A percentile compares a stretch with the other conserved stretches of the same genome.
Conservation (phyloP, 2,329 filamentous ascomycete genomes). For the Aspergillus jensenii region DNA sequence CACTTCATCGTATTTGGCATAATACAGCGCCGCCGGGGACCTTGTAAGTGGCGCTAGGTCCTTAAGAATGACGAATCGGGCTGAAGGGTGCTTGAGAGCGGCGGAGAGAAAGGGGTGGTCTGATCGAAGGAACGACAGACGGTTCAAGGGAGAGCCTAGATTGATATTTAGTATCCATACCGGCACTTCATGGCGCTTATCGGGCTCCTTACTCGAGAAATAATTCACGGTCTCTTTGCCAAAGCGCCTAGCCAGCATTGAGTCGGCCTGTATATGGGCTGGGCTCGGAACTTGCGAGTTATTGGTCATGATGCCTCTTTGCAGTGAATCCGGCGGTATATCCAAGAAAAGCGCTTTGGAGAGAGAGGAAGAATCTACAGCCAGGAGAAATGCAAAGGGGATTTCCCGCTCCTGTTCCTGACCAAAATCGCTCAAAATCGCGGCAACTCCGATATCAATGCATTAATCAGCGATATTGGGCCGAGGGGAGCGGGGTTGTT, state of each 20-base stretch:
- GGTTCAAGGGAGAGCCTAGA: constrained; percentile 50
- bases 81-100: constrained; percentile 48
- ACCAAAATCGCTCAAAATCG: background rate
- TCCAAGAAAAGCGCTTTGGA: background rate
- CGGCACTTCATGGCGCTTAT: background rate
- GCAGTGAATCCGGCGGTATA: background rate
- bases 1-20: constrained; percentile 68
- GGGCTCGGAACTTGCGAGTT: constrained; percentile 53
- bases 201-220: constrained; percentile 44
- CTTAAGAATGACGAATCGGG: constrained; percentile 73
- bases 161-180: background rate
- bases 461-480: constrained; percentile 14
- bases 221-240: constrained; percentile 53
- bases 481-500: constrained; percentile 4
- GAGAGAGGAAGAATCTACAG: background rate
- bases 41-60: constrained; percentile 72
- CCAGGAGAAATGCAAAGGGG: background rate
- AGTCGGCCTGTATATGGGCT: constrained; percentile 59
- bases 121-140: constrained; percentile 50
- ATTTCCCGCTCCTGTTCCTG: background rate
- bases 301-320: constrained; percentile 25
- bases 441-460: constrained; percentile 12
- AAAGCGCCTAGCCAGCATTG: constrained; percentile 51
- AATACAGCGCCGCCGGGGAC: constrained; percentile 63
- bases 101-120: constrained; percentile 49